phyloP scores from a whole-genome alignment of 768 basidiomycete species.

The Lactarius deliciosus region DNA sequence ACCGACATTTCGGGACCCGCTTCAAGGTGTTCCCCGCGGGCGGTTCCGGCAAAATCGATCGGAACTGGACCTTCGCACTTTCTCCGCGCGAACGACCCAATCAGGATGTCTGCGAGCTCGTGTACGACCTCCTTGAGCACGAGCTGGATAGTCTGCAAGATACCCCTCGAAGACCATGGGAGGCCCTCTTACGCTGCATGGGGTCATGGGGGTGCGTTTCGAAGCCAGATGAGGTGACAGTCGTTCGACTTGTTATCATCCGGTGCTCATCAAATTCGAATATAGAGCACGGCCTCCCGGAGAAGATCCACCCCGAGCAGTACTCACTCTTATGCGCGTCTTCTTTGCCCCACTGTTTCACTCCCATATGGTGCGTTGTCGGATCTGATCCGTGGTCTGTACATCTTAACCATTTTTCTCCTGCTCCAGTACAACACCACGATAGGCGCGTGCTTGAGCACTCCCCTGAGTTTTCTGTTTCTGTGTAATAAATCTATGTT shows the following conservation, averaged over 20 bases:
- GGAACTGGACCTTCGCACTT: slow-evolving; percentile 22
- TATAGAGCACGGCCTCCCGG: not conserved
- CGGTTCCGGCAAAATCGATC: slow-evolving; percentile 22
- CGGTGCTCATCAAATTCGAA: slow-evolving; percentile 2
- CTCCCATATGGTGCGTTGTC: not conserved
- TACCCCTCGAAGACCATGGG: slow-evolving; percentile 1
- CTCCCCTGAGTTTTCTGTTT: not conserved
- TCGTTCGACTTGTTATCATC: not conserved
- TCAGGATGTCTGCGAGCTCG: slow-evolving; percentile 25
- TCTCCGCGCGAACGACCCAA: slow-evolving; percentile 25
- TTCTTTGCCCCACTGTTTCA: not conserved
- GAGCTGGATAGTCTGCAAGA: slow-evolving; percentile 17
- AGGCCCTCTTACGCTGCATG: slow-evolving; percentile 2
- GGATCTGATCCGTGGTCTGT: not conserved
- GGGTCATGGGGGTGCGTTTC: slow-evolving; percentile 13
- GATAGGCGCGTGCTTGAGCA: not conserved
- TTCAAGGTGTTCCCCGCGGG: slow-evolving; percentile 25
- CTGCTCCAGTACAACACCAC: not conserved
- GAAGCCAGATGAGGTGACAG: slow-evolving; percentile 10
- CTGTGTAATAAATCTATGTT: not conserved
- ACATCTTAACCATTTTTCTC: not conserved
- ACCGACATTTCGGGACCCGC: slow-evolving; percentile 23
- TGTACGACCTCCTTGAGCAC: slow-evolving; percentile 21
- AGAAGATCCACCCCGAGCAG: slow-evolving; percentile 4
- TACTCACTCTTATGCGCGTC: not conserved